These are phyloP conservation scores for Rubia yunnanensis DNA, from an alignment of 257 asterid species.

Conservation along the genomic window DNA sequence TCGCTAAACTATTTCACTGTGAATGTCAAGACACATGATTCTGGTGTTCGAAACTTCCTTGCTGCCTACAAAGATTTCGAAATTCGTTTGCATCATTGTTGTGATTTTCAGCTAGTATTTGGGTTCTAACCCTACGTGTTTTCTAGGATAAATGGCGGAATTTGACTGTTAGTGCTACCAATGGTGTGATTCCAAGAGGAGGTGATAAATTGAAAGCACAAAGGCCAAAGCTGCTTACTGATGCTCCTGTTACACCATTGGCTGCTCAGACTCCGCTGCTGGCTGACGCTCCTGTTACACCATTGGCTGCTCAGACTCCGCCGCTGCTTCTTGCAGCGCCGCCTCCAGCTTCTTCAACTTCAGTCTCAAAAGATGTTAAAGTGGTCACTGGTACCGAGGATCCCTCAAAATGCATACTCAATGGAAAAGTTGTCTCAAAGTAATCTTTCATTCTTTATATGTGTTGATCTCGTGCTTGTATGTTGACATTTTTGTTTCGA, in stretches of 20 bases:
- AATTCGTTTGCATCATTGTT: background rate
- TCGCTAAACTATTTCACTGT: background rate
- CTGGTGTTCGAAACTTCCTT: background rate
- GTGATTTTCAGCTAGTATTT: background rate
- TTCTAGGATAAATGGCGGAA: slow-evolving; percentile 89
- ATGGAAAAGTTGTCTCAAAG: slow-evolving; percentile 63
- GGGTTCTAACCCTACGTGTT: background rate
- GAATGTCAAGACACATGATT: background rate
- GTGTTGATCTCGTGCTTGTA: background rate
- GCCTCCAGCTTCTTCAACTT: slow-evolving; percentile 28
- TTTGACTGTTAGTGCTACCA: slow-evolving; percentile 53
- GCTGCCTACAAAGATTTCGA: background rate
- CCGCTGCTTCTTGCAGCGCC: background rate
- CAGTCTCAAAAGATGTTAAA: slow-evolving; percentile 35
- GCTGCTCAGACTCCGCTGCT: slow-evolving; percentile 13
- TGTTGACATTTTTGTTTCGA: background rate
- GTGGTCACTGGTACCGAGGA: slow-evolving; percentile 31
- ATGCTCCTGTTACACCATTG: slow-evolving; percentile 36
- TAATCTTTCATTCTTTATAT: slow-evolving; percentile 14
- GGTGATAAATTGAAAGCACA: slow-evolving; percentile 40
- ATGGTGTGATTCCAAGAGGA: slow-evolving; percentile 51
- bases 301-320: slow-evolving; percentile 21
- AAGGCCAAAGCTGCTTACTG: slow-evolving; percentile 42
- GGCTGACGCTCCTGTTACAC: slow-evolving; percentile 29
- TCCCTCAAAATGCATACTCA: slow-evolving; percentile 43